Evolutionary conservation across 805 yeast genomes (phyloP).

Genomic region (Wickerhamiella brachini): DNA sequence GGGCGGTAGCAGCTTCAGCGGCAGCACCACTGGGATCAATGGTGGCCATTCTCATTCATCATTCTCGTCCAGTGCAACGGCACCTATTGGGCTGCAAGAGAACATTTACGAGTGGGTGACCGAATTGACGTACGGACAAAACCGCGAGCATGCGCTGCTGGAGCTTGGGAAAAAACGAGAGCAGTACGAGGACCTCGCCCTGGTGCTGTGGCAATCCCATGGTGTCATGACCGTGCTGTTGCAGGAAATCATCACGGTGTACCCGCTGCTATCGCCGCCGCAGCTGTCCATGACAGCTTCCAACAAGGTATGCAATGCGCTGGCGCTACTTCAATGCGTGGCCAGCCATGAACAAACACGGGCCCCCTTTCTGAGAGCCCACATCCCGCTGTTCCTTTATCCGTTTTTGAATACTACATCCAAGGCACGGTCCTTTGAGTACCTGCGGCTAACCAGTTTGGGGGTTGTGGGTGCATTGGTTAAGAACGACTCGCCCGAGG

Average conservation of each 20-base stretch:
- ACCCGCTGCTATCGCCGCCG: constrained; percentile 82
- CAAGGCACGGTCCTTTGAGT: constrained; percentile 85
- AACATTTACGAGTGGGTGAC: constrained; percentile 82
- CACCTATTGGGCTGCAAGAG: constrained; percentile 28
- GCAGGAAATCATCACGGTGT: constrained; percentile 81
- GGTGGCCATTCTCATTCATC: not conserved
- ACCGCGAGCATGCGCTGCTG: constrained; percentile 81
- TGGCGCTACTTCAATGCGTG: constrained; percentile 89
- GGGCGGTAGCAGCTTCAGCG: not conserved
- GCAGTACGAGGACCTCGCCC: constrained; percentile 83
- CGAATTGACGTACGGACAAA: constrained; percentile 79
- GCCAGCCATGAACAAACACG: constrained; percentile 92
- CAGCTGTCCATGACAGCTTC: constrained; percentile 72
- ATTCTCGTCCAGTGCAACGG: not conserved
- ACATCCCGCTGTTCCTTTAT: constrained; percentile 80
- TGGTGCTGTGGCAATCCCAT: constrained; percentile 88
- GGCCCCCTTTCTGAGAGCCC: constrained; percentile 71
- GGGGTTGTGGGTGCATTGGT: constrained; percentile 97
- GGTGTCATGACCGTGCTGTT: constrained; percentile 89
- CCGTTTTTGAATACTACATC: constrained; percentile 90
- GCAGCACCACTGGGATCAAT: not conserved
- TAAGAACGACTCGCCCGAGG: constrained; percentile 91
- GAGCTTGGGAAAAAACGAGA: constrained; percentile 92
- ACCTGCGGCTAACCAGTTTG: constrained; percentile 76
- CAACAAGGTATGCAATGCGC: constrained; percentile 88